Evolutionary conservation across 208 protist genomes (phyloP), one percentile per base, ranked within the genome.

Genomic region (Acanthamoeba royreba): DNA sequence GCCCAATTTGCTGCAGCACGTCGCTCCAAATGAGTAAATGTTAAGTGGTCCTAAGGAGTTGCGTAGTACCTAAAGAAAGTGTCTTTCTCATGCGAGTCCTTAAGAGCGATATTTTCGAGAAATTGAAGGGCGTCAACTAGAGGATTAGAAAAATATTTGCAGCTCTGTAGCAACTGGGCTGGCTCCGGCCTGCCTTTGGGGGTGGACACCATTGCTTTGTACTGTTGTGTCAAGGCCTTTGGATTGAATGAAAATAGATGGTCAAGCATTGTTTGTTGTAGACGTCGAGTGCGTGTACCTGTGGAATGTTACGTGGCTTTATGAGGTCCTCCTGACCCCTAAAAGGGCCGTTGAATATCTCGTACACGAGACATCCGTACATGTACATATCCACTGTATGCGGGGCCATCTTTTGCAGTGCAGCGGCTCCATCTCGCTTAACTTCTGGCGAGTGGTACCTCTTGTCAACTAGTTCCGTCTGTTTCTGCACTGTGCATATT

Each of bases 41-140:
- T n/a, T 61, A 28, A 61, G n/a, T 61, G 53, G 69, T 81, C 28
- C 33, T 33, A 43, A 19, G 28, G 28, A 19, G 69, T 19, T 81
- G 35, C 22, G 89, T 43, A 2, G 33, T 95, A 94, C 95, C 74
- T 91, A 69, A 96, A 97, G 31, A 97, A 97, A 49, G 22, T 55
- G 43, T 96, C 95, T 42, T 95, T 96, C 61, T 96, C 95, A 58
- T 45, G 38, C 25, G 93, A 38, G 47, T 97, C 96, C 53, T 96
- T 96, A 45, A 97, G 33, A 15, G 93, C 91, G 22, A 97, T 92
- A 17, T 95, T 92, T 40, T 96, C 94, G 7, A 97, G 38, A 53
- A 97, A 97, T 17, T 83, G 81, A 35, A 35, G 89, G 31, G 91
- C 92, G 17, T 95, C 89, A n/a, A 96, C 93, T 66, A 96, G 94